Conservation (phyloP, 495 filamentous ascomycete genomes). For the Pyrenula massariospora region DNA sequence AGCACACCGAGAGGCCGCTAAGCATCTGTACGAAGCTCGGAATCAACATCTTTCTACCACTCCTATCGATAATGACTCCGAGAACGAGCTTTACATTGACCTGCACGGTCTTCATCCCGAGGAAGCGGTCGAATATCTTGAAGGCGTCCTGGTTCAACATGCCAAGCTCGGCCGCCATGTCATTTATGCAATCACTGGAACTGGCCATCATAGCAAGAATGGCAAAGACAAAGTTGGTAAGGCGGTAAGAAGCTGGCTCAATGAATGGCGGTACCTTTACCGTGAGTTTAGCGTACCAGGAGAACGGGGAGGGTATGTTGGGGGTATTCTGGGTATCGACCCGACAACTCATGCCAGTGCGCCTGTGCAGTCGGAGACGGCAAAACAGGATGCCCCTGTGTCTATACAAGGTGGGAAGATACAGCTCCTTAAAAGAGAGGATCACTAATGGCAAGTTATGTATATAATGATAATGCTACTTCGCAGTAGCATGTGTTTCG, state of each 20-base stretch:
- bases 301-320: slow-evolving; percentile 66
- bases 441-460: slow-evolving; percentile 3
- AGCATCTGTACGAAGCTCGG: slow-evolving; percentile 85
- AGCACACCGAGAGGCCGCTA: slow-evolving; percentile 88
- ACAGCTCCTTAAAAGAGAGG: slow-evolving; percentile 34
- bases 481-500: not conserved
- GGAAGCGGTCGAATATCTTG: slow-evolving; percentile 91
- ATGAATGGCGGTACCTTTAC: slow-evolving; percentile 92
- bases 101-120: slow-evolving; percentile 94
- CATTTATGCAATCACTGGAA: slow-evolving; percentile 92
- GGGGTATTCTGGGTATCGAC: slow-evolving; percentile 90
- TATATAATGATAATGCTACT: not conserved
- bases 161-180: slow-evolving; percentile 52
- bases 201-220: slow-evolving; percentile 95
- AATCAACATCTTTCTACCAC: slow-evolving; percentile 52
- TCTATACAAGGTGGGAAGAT: slow-evolving; percentile 31
- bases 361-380: slow-evolving; percentile 18
- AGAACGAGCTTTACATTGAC: slow-evolving; percentile 81
- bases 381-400: slow-evolving; percentile 9
- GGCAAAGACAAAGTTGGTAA: slow-evolving; percentile 98
- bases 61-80: slow-evolving; percentile 22
- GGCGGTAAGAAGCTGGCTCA: slow-evolving; percentile 78
- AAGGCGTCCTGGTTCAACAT: slow-evolving; percentile 75
- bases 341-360: slow-evolving; percentile 77
- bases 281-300: slow-evolving; percentile 93